Evolutionary conservation across 2,329 filamentous ascomycete species (phyloP).

Genomic region (Elsinoe australis): DNA sequence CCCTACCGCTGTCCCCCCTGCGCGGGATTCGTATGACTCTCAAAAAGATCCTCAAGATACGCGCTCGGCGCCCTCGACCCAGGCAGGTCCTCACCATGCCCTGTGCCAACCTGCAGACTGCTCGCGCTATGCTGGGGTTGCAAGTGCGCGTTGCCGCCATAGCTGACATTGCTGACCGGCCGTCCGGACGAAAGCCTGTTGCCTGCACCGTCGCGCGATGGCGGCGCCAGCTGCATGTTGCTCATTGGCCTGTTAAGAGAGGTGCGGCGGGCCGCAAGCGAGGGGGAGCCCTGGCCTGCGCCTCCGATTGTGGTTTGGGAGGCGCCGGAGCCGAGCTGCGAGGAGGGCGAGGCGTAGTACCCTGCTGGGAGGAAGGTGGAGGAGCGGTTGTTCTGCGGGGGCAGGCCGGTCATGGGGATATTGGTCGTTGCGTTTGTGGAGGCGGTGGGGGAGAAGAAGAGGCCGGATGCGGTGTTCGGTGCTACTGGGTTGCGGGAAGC

Average conservation of each 20-base stretch:
- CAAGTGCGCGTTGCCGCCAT: conserved; percentile 17
- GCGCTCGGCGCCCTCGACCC: conserved; percentile 75
- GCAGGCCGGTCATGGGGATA: conserved; percentile 15
- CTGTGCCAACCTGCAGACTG: conserved; percentile 28
- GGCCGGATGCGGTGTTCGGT: conserved; percentile 41
- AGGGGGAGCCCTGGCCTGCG: conserved; percentile 26
- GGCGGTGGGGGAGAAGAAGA: conserved; percentile 95
- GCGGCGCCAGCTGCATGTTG: conserved; percentile 16
- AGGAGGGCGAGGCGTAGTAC: conserved; percentile 71
- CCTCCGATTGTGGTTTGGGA: conserved; percentile 40
- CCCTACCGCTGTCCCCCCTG: conserved; percentile 4
- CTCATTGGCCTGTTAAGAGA: conserved; percentile 20
- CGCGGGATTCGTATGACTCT: conserved; percentile 51
- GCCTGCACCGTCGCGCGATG: conserved; percentile 19
- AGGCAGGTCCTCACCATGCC: conserved; percentile 48
- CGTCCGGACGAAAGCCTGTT: conserved; percentile 10
- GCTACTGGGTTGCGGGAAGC: conserved; percentile 1
- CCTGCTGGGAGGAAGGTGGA: conserved; percentile 83
- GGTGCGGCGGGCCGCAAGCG: conserved; percentile 27
- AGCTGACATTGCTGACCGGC: conserved; percentile 4
- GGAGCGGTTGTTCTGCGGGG: conserved; percentile 47
- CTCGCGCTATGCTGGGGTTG: conserved; percentile 32
- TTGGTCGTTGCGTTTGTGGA: conserved; percentile 39
- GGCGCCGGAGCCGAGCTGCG: conserved; percentile 37
- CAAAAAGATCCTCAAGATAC: conserved; percentile 82